phyloP scores from a whole-genome alignment of 371 early-diverging fungal genomes.

The Rhizopus stolonifer region DNA sequence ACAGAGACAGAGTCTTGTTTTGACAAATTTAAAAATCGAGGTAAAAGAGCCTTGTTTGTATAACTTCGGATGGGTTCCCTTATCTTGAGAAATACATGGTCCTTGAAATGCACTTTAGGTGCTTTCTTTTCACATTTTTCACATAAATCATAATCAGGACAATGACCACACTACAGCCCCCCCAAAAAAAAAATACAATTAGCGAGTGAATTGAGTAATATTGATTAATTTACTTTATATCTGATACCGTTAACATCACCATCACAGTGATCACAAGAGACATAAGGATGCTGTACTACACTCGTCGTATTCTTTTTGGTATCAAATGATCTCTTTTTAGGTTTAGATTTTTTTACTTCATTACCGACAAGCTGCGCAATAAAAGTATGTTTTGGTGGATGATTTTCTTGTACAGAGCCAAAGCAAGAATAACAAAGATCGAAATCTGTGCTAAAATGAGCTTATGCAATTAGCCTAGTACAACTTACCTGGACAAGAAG shows the following conservation, averaged over 20 bases:
- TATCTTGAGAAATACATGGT: conserved; percentile 58
- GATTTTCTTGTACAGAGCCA: conserved; percentile 31
- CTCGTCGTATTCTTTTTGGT: background rate
- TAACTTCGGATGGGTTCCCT: conserved; percentile 24
- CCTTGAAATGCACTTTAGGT: conserved; percentile 31
- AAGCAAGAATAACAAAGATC: conserved; percentile 53
- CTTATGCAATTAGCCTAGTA: too few species aligned
- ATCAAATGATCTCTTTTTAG: conserved; percentile 6
- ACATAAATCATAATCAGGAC: conserved; percentile 58
- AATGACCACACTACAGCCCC: conserved; percentile 55
- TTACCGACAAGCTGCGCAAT: conserved; percentile 32
- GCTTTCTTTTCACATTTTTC: conserved; percentile 50
- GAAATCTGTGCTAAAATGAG: conserved; percentile 35
- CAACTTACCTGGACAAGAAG: conserved; percentile 27
- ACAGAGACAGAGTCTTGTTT: background rate
- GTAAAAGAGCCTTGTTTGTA: conserved; percentile 9
- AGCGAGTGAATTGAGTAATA: background rate
- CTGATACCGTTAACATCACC: conserved; percentile 43
- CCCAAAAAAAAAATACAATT: background rate
- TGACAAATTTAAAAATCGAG: background rate
- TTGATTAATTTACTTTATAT: conserved; percentile 61
- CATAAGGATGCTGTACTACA: conserved; percentile 15
- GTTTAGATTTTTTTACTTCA: conserved; percentile 14
- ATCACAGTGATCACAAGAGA: conserved; percentile 55
- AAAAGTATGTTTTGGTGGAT: conserved; percentile 36